Conservation (phyloP, 768 basidiomycete species). For the Rhodotorula sphaerocarpa region DNA sequence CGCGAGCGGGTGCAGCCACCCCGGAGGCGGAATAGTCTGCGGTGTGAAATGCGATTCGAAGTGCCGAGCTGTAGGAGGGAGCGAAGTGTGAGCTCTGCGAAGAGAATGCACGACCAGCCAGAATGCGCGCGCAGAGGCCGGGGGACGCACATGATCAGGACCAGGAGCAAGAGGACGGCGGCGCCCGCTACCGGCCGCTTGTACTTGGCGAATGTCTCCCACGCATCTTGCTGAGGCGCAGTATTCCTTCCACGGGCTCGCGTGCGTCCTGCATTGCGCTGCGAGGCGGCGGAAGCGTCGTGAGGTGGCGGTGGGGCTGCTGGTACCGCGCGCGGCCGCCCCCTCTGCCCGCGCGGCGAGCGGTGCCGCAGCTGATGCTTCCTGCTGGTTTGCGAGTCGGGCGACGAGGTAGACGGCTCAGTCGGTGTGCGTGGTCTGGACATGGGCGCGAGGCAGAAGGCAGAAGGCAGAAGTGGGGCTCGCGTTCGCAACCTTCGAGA, state of each 20-base stretch:
- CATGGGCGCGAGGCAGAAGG: too few species aligned
- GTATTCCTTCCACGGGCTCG: neutral
- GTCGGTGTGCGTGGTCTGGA: too few species aligned
- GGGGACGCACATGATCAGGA: neutral
- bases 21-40: neutral
- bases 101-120: neutral
- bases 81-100: neutral
- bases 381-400: neutral
- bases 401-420: too few species aligned
- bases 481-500: too few species aligned
- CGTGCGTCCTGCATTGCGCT: too few species aligned
- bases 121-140: too few species aligned
- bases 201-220: neutral
- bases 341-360: constrained; percentile 1
- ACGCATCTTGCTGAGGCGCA: neutral
- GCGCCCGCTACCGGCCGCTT: neutral
- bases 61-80: neutral
- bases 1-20: neutral
- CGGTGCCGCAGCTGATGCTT: constrained; percentile 8
- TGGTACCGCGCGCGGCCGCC: neutral
- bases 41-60: neutral
- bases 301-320: neutral
- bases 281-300: neutral
- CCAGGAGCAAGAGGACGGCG: too few species aligned
- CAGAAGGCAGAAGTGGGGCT: too few species aligned